These are phyloP conservation scores for Hygrocybe punicea DNA, from an alignment of 768 basidiomycete species.

Conservation along the genomic window DNA sequence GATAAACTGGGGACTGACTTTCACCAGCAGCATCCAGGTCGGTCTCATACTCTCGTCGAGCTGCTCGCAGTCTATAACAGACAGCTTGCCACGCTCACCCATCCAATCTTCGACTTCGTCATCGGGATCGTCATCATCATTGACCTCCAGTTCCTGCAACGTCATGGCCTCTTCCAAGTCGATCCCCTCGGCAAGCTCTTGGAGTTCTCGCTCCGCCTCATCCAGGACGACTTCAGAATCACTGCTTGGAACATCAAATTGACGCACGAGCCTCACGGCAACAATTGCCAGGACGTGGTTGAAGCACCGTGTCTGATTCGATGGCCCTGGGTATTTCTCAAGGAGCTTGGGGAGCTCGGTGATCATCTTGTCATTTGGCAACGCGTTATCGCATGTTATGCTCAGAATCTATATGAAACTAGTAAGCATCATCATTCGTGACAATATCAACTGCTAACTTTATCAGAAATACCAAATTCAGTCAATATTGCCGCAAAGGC, in stretches of 20 bases:
- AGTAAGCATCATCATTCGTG: not conserved
- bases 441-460: slow-evolving; percentile 23
- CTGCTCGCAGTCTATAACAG: not conserved
- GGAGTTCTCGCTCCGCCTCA: not conserved
- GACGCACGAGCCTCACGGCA: slow-evolving; percentile 28
- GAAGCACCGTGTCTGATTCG: slow-evolving; percentile 35
- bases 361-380: slow-evolving; percentile 32
- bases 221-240: not conserved
- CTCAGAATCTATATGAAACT: slow-evolving; percentile 25
- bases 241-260: slow-evolving; percentile 31
- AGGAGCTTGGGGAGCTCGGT: slow-evolving; percentile 22
- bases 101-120: not conserved
- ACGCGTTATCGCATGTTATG: slow-evolving; percentile 21
- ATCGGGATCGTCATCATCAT: too few relatives aligned
- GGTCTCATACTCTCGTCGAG: slow-evolving; percentile 1
- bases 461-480: slow-evolving; percentile 34
- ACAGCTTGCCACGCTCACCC: not conserved
- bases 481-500: slow-evolving; percentile 34
- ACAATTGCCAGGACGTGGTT: slow-evolving; percentile 38
- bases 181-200: not conserved
- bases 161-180: not conserved
- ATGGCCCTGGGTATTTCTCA: slow-evolving; percentile 17
- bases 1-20: slow-evolving; percentile 6
- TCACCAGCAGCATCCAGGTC: slow-evolving; percentile 5
- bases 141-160: too few relatives aligned